These are phyloP conservation scores for Cunninghamia lanceolata DNA, from an alignment of 75 land plant genomes.

Conservation along the genomic window DNA sequence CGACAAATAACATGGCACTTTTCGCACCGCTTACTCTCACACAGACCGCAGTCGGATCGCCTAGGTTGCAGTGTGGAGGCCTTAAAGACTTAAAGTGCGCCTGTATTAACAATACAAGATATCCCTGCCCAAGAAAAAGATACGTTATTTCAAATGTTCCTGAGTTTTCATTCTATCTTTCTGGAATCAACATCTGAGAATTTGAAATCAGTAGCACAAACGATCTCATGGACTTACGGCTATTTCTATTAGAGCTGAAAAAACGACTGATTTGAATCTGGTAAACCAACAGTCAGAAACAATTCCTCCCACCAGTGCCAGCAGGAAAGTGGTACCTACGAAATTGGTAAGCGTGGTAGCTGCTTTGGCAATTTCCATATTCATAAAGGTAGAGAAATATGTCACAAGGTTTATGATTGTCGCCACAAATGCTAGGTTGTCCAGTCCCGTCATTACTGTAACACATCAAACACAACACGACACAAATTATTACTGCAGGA, in stretches of 20 bases:
- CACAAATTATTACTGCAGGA: too few relatives aligned
- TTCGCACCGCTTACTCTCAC: slow-evolving; percentile 27
- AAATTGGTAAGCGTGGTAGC: slow-evolving; percentile 33
- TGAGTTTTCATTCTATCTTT: too few relatives aligned
- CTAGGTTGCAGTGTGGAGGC: slow-evolving; percentile 42
- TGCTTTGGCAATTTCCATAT: slow-evolving; percentile 18
- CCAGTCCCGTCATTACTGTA: slow-evolving; percentile 28
- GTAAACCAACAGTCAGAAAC: slow-evolving; percentile 30
- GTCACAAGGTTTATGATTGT: slow-evolving; percentile 23
- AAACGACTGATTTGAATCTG: slow-evolving; percentile 15
- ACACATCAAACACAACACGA: not conserved
- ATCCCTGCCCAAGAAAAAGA: slow-evolving; percentile 42
- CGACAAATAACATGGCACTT: slow-evolving; percentile 42
- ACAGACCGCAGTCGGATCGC: slow-evolving; percentile 16
- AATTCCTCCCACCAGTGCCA: slow-evolving; percentile 35
- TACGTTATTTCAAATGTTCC: too few relatives aligned
- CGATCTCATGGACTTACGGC: slow-evolving; percentile 9
- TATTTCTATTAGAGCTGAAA: slow-evolving; percentile 10
- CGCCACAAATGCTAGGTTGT: slow-evolving; percentile 28
- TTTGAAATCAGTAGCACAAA: too few relatives aligned
- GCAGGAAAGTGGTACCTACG: slow-evolving; percentile 32
- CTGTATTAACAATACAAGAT: slow-evolving; percentile 67
- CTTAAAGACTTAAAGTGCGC: slow-evolving; percentile 49
- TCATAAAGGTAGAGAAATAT: slow-evolving; percentile 23
- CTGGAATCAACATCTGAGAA: too few relatives aligned